Evolutionary conservation across 2,329 filamentous ascomycete genomes (phyloP).

Genomic region (Beauveria varroae): DNA sequence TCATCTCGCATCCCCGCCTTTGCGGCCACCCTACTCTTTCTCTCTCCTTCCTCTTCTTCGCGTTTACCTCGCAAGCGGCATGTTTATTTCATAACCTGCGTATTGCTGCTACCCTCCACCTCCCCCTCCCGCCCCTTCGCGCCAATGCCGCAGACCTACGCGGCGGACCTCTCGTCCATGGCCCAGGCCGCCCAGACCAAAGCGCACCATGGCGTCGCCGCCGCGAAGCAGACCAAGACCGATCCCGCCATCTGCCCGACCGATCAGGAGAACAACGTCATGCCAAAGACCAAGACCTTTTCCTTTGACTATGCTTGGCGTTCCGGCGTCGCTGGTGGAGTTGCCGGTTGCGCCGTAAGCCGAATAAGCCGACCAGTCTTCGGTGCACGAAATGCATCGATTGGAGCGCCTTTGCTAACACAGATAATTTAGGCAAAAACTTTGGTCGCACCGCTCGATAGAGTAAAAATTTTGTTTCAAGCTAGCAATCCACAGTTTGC

Average conservation of each 20-base stretch:
- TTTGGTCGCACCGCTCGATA: constrained; percentile 87
- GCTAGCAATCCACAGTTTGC: constrained; percentile 88
- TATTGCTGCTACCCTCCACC: background rate
- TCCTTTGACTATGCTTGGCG: constrained; percentile 78
- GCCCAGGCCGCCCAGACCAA: constrained; percentile 39
- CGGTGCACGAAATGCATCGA: background rate
- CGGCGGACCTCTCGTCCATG: constrained; percentile 52
- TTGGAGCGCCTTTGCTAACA: background rate
- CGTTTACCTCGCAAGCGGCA: background rate
- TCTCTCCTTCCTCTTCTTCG: background rate
- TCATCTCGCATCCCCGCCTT: background rate
- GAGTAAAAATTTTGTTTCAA: constrained; percentile 98
- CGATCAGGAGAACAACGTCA: constrained; percentile 39
- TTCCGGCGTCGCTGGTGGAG: constrained; percentile 77
- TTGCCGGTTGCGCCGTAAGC: constrained; percentile 86
- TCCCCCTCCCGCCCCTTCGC: constrained; percentile 12
- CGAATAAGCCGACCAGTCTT: background rate
- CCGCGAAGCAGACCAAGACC: constrained; percentile 23
- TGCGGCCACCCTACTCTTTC: background rate
- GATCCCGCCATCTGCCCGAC: constrained; percentile 39
- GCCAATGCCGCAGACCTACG: constrained; percentile 31
- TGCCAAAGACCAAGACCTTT: constrained; percentile 44
- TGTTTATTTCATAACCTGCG: background rate
- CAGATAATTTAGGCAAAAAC: constrained; percentile 68
- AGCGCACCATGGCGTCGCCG: constrained; percentile 21